These are phyloP conservation scores for Wickerhamiella kazuoi DNA, from an alignment of 805 yeast genomes.

Conservation along the genomic window DNA sequence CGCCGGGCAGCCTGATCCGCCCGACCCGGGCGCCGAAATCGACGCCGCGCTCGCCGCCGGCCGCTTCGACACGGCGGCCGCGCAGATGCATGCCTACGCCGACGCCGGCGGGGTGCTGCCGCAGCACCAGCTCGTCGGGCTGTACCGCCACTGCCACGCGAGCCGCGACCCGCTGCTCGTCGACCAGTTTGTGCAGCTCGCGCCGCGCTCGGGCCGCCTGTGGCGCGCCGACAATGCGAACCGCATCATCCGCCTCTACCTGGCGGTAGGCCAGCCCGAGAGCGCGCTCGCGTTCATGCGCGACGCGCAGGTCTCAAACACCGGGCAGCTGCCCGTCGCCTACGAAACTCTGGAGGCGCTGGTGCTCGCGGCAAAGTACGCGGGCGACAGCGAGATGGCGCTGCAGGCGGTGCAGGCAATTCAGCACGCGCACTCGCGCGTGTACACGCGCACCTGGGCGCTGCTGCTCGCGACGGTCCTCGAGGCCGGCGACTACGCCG, in stretches of 20 bases:
- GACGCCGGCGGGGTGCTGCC: background rate
- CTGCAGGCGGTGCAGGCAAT: conserved; percentile 13
- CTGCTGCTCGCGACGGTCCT: conserved; percentile 14
- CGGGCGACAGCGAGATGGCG: conserved; percentile 17
- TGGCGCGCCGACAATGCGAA: conserved; percentile 5
- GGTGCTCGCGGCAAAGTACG: conserved; percentile 13
- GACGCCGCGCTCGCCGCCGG: background rate
- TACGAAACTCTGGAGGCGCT: conserved; percentile 15
- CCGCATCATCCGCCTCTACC: conserved; percentile 10
- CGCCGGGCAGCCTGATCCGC: no score
- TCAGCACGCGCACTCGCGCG: conserved; percentile 5
- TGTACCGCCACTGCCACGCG: conserved; percentile 3
- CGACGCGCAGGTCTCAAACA: conserved; percentile 13
- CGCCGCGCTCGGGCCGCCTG: conserved; percentile 7
- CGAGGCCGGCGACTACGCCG: conserved; percentile 11
- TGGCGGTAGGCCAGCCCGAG: conserved; percentile 12
- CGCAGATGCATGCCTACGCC: background rate
- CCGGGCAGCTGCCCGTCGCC: conserved; percentile 11
- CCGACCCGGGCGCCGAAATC: no score
- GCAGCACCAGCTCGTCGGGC: conserved; percentile 2
- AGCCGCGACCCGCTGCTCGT: conserved; percentile 5
- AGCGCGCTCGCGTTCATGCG: conserved; percentile 13
- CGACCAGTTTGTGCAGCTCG: conserved; percentile 8
- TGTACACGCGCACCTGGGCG: conserved; percentile 21
- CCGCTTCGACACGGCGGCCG: background rate